phyloP scores from a whole-genome alignment of 371 early-diverging fungal species.

The Neoconidiobolus thromboides region DNA sequence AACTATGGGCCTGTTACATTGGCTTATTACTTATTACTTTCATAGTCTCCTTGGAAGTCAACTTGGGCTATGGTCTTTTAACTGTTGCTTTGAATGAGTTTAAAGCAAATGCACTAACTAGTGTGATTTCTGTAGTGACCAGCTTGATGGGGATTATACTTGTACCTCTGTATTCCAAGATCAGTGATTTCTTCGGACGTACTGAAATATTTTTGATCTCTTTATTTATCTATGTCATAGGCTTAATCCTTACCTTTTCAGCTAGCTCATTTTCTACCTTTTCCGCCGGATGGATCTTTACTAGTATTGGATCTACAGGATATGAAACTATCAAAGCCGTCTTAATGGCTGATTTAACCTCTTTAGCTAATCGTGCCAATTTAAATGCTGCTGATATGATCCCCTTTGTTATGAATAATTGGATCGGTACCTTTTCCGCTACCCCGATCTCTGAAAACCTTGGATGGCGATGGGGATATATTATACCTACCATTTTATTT shows the following conservation, averaged over 20 bases:
- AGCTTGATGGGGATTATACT: background rate
- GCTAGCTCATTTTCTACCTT: background rate
- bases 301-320: background rate
- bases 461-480: background rate
- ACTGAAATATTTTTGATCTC: background rate
- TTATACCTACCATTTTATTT: background rate
- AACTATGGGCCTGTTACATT: background rate
- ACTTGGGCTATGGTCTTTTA: background rate
- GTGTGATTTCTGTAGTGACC: background rate
- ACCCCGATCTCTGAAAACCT: background rate
- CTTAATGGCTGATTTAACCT: background rate
- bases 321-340: background rate
- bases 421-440: background rate
- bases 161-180: background rate
- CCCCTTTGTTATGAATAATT: background rate
- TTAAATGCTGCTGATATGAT: background rate
- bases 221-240: background rate
- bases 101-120: background rate
- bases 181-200: background rate
- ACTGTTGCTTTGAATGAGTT: background rate
- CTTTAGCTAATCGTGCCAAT: background rate
- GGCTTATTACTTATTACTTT: background rate
- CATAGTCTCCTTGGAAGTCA: background rate
- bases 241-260: background rate
- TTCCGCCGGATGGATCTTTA: background rate